Evolutionary conservation across 2,329 filamentous ascomycete species (phyloP).

Genomic region (Alternaria dauci): DNA sequence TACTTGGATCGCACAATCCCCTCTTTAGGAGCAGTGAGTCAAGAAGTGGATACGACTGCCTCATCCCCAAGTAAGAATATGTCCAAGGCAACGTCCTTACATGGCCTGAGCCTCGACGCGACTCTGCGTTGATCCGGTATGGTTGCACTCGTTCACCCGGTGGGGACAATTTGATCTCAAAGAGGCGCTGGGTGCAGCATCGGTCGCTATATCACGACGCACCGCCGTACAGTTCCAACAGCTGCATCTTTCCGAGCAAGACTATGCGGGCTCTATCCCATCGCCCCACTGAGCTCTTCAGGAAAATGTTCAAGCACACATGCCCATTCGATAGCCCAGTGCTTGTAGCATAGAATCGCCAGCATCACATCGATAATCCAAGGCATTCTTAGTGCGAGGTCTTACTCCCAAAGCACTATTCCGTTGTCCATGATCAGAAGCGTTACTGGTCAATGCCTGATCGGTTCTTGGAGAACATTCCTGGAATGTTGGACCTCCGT

Average conservation of each 20-base stretch:
- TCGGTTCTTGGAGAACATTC: no score
- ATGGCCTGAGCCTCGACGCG: not conserved
- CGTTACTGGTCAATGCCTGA: no score
- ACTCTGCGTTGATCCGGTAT: not conserved
- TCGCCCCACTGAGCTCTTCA: not conserved
- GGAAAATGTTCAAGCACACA: not conserved
- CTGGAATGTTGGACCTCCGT: no score
- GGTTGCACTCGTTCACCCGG: not conserved
- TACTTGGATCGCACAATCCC: not conserved
- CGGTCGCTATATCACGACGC: not conserved
- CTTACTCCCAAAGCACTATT: no score
- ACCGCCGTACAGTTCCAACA: not conserved
- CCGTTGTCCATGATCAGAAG: no score
- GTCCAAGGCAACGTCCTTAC: not conserved
- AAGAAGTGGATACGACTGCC: not conserved
- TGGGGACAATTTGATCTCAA: not conserved
- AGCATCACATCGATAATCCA: no score
- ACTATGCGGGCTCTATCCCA: not conserved
- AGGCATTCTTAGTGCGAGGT: no score
- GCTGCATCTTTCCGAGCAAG: not conserved
- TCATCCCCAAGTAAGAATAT: not conserved
- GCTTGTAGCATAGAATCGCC: no score
- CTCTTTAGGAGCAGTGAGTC: not conserved
- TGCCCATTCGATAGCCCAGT: not conserved
- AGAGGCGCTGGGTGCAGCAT: not conserved